Evolutionary conservation across 306 rosid species (phyloP), one percentile per base, ranked within the genome.

Genomic region (Vigna hirtella): DNA sequence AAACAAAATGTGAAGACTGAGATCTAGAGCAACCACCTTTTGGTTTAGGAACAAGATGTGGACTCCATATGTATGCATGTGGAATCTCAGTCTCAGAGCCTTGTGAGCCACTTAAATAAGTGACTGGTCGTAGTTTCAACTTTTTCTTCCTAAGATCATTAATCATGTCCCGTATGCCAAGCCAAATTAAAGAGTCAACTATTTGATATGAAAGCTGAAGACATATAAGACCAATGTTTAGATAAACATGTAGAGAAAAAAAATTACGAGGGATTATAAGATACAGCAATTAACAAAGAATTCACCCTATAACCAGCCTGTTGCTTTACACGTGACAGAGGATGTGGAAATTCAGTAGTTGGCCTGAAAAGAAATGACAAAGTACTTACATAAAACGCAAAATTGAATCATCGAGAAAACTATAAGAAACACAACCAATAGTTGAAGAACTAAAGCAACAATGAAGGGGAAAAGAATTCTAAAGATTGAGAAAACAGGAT

Each of bases 1-100:
- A 80, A 53, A 57, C 38, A 83, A 43, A 66, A 45, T 9, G 15
- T 11, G 68, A 77, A 43, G 56, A 67, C 57, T 67, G 22, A 84
- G 77, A 73, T 64, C 49, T 68, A 78, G 77, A 81, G 67, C 26
- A 80, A 50, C 50, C 64, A 96, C 99, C 99, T 90, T 91, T 96
- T 73, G 99, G 99, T 87, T 96, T 96, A 77, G 99, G 99, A 80
- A 93, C 99, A 80, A 96, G 97, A 83, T 96, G 96, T 67, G 99
- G 99, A 85, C 99, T 96, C 99, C 99, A 96, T 71, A 96, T 96
- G 80, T 96, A 96, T 53, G 97, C 99, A 90, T 96, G 89, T 32
- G 99, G 99, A 56, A 96, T 85, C 82, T 93, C 95, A 72, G 89
- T 66, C 42, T 96, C 99, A 9, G 90, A 91, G 80, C 96, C 94